These are phyloP conservation scores for Microbotryum intermedium DNA, from an alignment of 1,284 basidiomycete species.

Conservation along the genomic window DNA sequence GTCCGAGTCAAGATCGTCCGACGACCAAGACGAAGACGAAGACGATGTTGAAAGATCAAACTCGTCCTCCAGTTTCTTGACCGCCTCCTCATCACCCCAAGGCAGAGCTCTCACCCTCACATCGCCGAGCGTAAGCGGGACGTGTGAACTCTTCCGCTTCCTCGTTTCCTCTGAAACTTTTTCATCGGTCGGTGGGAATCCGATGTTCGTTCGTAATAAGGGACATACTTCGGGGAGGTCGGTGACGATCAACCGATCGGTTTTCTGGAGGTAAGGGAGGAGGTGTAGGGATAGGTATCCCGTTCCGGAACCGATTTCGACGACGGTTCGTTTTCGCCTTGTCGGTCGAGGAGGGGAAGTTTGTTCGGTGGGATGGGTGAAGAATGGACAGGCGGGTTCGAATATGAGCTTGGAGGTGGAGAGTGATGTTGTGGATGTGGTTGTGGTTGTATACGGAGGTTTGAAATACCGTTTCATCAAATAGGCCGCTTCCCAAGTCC, in stretches of 20 bases:
- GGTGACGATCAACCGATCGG: slow-evolving; percentile 51
- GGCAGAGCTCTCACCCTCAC: slow-evolving; percentile 49
- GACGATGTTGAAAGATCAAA: no score
- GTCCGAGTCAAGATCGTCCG: background rate
- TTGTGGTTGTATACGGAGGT: background rate
- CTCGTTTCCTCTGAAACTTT: no score
- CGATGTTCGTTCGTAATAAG: slow-evolving; percentile 52
- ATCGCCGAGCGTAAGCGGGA: slow-evolving; percentile 27
- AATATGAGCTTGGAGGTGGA: slow-evolving; percentile 42
- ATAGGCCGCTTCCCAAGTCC: slow-evolving; percentile 59
- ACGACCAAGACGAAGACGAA: no score
- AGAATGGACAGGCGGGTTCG: slow-evolving; percentile 51
- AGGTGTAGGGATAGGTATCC: slow-evolving; percentile 54
- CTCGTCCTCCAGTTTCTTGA: slow-evolving; percentile 31
- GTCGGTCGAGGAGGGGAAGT: background rate
- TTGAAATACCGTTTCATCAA: slow-evolving; percentile 51
- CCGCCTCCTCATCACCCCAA: slow-evolving; percentile 53
- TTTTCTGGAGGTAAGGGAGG: slow-evolving; percentile 32
- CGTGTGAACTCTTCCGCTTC: no score
- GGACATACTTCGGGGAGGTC: slow-evolving; percentile 62
- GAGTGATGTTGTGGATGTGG: slow-evolving; percentile 38
- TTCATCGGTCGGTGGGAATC: no score
- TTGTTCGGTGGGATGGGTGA: slow-evolving; percentile 18
- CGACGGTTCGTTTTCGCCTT: slow-evolving; percentile 33
- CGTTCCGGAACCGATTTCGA: slow-evolving; percentile 66